phyloP scores from a whole-genome alignment of 2,329 filamentous ascomycete genomes.

The Colletotrichum coccodes region DNA sequence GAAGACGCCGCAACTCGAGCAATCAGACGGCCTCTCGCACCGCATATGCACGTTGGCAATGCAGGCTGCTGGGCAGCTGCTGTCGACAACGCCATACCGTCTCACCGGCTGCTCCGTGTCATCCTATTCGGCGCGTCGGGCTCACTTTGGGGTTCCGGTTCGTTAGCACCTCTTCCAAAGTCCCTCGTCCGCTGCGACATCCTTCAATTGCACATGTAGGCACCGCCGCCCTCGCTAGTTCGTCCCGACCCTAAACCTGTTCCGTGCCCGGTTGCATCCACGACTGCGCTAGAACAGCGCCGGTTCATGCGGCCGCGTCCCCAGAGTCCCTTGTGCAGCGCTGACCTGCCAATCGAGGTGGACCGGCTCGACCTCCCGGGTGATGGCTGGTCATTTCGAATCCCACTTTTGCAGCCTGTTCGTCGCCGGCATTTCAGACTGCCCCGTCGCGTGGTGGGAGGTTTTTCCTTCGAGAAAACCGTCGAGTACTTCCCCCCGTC shows the following conservation, averaged over 20 bases:
- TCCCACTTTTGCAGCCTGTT: neutral
- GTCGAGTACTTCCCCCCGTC: too few species aligned
- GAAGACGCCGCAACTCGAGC: neutral
- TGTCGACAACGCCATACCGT: neutral
- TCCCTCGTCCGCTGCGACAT: neutral
- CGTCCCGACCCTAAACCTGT: conserved; percentile 10
- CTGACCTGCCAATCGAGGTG: conserved; percentile 2
- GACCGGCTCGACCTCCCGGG: neutral
- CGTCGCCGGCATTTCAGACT: neutral
- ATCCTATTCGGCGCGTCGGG: neutral
- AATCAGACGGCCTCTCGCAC: neutral
- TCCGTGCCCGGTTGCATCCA: conserved; percentile 8
- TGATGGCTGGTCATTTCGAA: neutral
- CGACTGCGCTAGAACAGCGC: conserved; percentile 8
- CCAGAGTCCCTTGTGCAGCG: neutral
- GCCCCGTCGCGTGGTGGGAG: neutral
- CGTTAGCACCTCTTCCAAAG: neutral
- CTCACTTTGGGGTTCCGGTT: neutral
- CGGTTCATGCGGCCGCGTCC: neutral
- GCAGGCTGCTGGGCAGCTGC: neutral
- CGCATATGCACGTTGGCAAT: conserved; percentile 2
- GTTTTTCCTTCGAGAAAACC: neutral
- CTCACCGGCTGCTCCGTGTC: conserved; percentile 11
- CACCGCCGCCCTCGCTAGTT: neutral
- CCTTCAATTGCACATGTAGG: neutral